Conservation (phyloP, 1,284 basidiomycete genomes). For the Trichosporon faecale region DNA sequence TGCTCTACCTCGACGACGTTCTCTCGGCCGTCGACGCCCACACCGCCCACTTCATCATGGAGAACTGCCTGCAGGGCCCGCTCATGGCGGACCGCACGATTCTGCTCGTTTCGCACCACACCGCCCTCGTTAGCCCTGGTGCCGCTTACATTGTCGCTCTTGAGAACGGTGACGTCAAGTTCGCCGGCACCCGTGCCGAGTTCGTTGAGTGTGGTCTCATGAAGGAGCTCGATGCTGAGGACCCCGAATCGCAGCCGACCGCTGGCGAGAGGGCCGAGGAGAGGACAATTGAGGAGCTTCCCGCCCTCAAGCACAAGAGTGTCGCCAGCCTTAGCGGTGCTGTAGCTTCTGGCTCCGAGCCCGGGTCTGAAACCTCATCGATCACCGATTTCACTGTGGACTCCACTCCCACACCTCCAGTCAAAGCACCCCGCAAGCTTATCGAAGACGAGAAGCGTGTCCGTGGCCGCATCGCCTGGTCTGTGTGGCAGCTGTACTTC, state of each 20-base stretch:
- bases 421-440: conserved; percentile 72
- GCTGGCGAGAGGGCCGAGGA: conserved; percentile 54
- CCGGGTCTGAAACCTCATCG: conserved; percentile 45
- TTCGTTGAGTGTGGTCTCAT: conserved; percentile 69
- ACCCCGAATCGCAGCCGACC: conserved; percentile 51
- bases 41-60: conserved; percentile 78
- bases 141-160: conserved; percentile 60
- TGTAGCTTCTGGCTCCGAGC: conserved; percentile 28
- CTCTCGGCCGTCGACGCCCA: conserved; percentile 67
- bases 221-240: conserved; percentile 63
- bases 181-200: conserved; percentile 63
- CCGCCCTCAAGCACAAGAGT: conserved; percentile 34
- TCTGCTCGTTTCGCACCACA: conserved; percentile 82
- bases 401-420: conserved; percentile 22
- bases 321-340: conserved; percentile 34
- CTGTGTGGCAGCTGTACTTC: conserved; percentile 80
- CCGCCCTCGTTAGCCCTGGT: conserved; percentile 45
- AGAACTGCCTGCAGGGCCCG: conserved; percentile 78
- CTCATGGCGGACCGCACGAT: conserved; percentile 74
- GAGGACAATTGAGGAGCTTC: conserved; percentile 45
- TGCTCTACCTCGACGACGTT: conserved; percentile 78
- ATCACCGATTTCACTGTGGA: conserved; percentile 43
- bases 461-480: conserved; percentile 69
- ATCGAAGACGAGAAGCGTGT: conserved; percentile 87
- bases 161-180: conserved; percentile 77